Percentiles rank a stretch among this genome's conserved stretches.
Conservation (phyloP, 1,284 basidiomycete genomes). For the Schizopora paradoxa region DNA sequence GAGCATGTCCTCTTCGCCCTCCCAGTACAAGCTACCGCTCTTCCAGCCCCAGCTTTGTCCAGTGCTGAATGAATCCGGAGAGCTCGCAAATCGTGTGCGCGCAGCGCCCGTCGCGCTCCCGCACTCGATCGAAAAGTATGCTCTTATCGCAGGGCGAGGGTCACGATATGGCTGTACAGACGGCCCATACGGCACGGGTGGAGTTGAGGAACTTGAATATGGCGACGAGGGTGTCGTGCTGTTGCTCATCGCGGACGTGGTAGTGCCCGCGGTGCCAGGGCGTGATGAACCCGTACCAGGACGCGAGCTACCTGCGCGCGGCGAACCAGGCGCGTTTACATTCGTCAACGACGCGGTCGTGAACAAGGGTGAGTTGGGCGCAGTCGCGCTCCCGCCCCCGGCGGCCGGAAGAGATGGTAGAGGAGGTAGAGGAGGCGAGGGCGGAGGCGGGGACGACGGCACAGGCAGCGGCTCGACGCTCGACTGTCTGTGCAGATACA, state of each 20-base stretch:
- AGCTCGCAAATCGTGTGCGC: constrained; percentile 79
- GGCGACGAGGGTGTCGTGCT: constrained; percentile 24
- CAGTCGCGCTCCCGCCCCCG: not conserved
- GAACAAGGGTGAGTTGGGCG: not conserved
- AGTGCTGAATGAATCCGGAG: constrained; percentile 81
- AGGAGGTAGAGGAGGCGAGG: not conserved
- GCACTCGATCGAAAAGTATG: constrained; percentile 83
- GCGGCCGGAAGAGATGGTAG: not conserved
- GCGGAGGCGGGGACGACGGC: constrained; percentile 9
- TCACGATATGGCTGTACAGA: constrained; percentile 70
- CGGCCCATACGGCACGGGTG: constrained; percentile 32
- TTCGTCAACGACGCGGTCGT: not conserved
- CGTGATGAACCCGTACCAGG: constrained; percentile 1
- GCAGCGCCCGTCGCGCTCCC: constrained; percentile 77
- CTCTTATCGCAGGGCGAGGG: constrained; percentile 59
- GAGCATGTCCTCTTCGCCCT: constrained; percentile 5
- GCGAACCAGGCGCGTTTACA: not conserved
- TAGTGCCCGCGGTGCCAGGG: constrained; percentile 3
- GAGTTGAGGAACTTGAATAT: constrained; percentile 8
- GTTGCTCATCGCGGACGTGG: constrained; percentile 7
- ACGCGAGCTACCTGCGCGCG: not conserved
- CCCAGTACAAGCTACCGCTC: constrained; percentile 44
- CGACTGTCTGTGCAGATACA: constrained; percentile 87
- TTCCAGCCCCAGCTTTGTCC: constrained; percentile 83
- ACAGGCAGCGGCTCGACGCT: constrained; percentile 43